Base-by-base conservation (phyloP, 2,329 filamentous ascomycete genomes). In the Aspergillus ustus region DNA sequence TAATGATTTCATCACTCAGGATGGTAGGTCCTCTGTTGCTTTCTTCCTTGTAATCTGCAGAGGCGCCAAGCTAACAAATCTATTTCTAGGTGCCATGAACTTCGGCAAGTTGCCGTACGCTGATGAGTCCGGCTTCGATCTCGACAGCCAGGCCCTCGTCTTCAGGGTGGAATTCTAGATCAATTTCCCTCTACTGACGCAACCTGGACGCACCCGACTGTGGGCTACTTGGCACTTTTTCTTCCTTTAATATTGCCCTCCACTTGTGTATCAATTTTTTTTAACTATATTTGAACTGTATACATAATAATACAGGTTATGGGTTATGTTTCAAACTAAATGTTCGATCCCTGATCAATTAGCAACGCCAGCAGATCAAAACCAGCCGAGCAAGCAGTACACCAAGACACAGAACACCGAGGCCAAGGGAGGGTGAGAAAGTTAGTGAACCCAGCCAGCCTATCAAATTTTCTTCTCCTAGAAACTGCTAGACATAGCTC, bases 1-100 rank as follows among this genome's bases (percentile, higher is more conserved):
- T 69, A 91, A 92, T 70, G 89, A 92, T 73, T 91, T 91, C 67
- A 87, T 92, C 60, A 91, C 89, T 0, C 88, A 91, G 73, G 80
- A 91, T 72, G 88, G 86, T 80, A 70, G 65, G 77, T 52, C 40
- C 25, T n/a, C 17, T 9, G 6, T 46, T 60, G 4, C 11, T 31
- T 37, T 52, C 1, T 15, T 40, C 8, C 31, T 40, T 5, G 8
- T 28, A n/a, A n/a, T 22, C 17, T 25, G 7, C 22, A 22, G 17
- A 6, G 29, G 19, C 15, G 4, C 20, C 15, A n/a, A n/a, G 29
- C 49, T 57, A 52, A 54, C 44, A n/a, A 34, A 15, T 31, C 13
- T 15, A 34, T 19, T 4, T 13, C 28, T 65, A 83, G 83, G 84
- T 0, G 82, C 79, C 62, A 78, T 89, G 73, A 84, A 90, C 66